Base-by-base conservation (phyloP, 768 basidiomycete genomes). In the Kwoniella sp. region DNA sequence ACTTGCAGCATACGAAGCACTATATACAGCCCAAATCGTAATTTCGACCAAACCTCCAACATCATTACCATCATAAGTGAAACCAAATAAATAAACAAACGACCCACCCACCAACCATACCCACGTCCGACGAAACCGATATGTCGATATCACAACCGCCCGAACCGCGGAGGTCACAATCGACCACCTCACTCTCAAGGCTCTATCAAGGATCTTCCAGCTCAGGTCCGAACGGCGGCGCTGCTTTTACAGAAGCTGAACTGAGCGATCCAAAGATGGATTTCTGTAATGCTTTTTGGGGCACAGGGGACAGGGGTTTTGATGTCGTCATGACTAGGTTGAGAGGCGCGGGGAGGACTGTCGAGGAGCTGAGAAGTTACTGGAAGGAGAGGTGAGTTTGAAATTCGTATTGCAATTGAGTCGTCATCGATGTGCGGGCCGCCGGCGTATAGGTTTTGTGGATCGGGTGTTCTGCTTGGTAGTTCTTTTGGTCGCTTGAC, bases 241-340 rank as follows among this genome's bases (percentile, higher is more conserved):
- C n/a, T n/a, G 40, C 9, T 21, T 46, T 44, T 29, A 74, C 85
- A 86, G 84, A 90, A 89, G 63, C 95, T 86, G 53, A 88, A 83
- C 60, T 89, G 85, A 89, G 90, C 89, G 75, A 74, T 65, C 70
- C 70, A 15, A 69, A 70, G 46, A 80, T 87, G 72, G 92, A 96
- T 81, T 97, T 93, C 81, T 98, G 94, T 80, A 99, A 98, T 81
- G 86, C 92, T 1, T 98, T 98, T 82, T 98, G 96, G 96, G 92
- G 92, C 50, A 70, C 84, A 21, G 86, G 84, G 27, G 92, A 96
- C 83, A 88, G 85, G 40, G 93, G 93, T 17, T 92, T 91, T 66
- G 91, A 95, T 72, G 91, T 94, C 49, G 83, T 97, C 30, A 90
- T 91, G 77, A 88, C 92, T 30, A 85, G 92, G 65, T 65, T 95